Conservation (phyloP, 2,329 filamentous ascomycete genomes). For the Aspergillus costaricaensis region DNA sequence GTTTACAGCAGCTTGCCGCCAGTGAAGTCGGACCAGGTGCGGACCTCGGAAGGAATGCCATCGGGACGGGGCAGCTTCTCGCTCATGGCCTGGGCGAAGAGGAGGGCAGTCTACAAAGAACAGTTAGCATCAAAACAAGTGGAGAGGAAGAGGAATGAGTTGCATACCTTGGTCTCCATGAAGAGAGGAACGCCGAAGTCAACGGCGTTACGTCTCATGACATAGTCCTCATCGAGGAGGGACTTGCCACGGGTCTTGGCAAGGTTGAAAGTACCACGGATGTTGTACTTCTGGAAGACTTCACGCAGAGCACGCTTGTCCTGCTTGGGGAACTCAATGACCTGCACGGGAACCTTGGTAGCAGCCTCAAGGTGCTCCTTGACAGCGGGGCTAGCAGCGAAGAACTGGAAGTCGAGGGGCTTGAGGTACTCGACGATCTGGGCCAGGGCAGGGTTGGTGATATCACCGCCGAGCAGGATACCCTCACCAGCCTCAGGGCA, state of each 20-base stretch:
- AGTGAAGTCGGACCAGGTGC: slow-evolving; percentile 93
- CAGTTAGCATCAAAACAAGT: slow-evolving; percentile 28
- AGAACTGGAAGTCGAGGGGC: slow-evolving; percentile 93
- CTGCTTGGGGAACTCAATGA: slow-evolving; percentile 94
- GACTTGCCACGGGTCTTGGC: slow-evolving; percentile 81
- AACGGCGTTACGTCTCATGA: slow-evolving; percentile 97
- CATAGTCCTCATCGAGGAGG: slow-evolving; percentile 88
- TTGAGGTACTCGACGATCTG: slow-evolving; percentile 82
- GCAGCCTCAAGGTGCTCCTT: slow-evolving; percentile 78
- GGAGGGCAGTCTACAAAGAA: slow-evolving; percentile 74
- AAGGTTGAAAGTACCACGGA: slow-evolving; percentile 93
- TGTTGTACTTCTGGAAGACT: slow-evolving; percentile 96
- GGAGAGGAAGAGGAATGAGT: not conserved
- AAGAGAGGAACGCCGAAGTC: slow-evolving; percentile 98
- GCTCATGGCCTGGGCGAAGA: slow-evolving; percentile 96
- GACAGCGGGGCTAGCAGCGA: slow-evolving; percentile 76
- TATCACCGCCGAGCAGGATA: slow-evolving; percentile 88
- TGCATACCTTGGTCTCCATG: slow-evolving; percentile 92
- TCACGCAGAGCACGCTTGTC: slow-evolving; percentile 94
- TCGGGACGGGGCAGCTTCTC: slow-evolving; percentile 88
- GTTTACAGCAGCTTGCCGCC: slow-evolving; percentile 61
- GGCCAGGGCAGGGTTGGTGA: slow-evolving; percentile 68
- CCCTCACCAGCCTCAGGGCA: slow-evolving; percentile 92
- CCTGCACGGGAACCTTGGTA: slow-evolving; percentile 71
- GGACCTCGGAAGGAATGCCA: slow-evolving; percentile 87